Conservation (phyloP, 2,329 filamentous ascomycete species). For the Apiospora arundinis region DNA sequence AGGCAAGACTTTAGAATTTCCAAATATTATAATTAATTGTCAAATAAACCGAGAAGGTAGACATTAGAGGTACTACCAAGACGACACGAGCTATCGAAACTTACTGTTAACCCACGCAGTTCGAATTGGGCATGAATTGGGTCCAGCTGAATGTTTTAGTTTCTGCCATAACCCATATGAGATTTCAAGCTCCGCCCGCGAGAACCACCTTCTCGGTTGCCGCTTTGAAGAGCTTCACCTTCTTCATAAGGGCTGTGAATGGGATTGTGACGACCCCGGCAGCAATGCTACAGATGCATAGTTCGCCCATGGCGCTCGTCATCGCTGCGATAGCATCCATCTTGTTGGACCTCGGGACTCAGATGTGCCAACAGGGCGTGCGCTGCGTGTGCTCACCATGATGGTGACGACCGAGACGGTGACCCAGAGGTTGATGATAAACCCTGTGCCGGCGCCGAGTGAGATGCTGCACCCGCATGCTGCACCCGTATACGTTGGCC, state of each 20-base stretch:
- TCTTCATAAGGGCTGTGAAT: constrained; percentile 34
- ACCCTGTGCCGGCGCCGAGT: constrained; percentile 41
- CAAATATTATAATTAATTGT: no score
- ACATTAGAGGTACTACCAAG: no score
- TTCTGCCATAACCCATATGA: no score
- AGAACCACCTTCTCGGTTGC: background rate
- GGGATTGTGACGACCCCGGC: constrained; percentile 38
- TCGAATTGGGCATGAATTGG: no score
- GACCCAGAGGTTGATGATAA: constrained; percentile 40
- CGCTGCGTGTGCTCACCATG: constrained; percentile 38
- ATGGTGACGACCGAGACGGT: constrained; percentile 42
- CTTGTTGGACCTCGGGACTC: constrained; percentile 30
- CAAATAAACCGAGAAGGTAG: no score
- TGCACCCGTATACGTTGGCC: constrained; percentile 40
- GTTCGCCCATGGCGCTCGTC: constrained; percentile 26
- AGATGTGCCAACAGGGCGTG: constrained; percentile 37
- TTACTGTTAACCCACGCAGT: no score
- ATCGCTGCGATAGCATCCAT: constrained; percentile 43
- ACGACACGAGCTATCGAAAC: no score
- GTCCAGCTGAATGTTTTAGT: no score
- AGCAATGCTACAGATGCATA: constrained; percentile 32
- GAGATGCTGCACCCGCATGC: constrained; percentile 42
- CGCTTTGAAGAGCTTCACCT: constrained; percentile 37
- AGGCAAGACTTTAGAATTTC: no score
- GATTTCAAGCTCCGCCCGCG: constrained; percentile 1